Percentiles rank a stretch among this genome's conserved stretches.
Conservation (phyloP, 2,329 filamentous ascomycete genomes). For the Cladophialophora psammophila region DNA sequence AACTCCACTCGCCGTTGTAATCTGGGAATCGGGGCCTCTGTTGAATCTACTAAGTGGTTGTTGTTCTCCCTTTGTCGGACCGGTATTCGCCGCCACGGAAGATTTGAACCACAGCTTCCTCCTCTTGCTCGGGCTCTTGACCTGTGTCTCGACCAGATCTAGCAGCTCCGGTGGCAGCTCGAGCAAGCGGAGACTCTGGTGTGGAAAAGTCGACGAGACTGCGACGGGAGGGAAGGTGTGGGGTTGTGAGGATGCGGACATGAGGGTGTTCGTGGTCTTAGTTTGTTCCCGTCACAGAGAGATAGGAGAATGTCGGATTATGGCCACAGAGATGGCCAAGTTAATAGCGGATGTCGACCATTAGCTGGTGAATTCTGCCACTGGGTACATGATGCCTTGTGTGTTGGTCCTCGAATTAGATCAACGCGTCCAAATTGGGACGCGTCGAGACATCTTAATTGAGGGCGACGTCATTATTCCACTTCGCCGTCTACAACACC, state of each 20-base stretch:
- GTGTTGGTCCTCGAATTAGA: background rate
- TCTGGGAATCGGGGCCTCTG: background rate
- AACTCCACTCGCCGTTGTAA: background rate
- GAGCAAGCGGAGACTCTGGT: slow-evolving; percentile 65
- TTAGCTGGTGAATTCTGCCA: background rate
- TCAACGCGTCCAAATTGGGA: slow-evolving; percentile 15
- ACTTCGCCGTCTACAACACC: background rate
- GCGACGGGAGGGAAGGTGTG: slow-evolving; percentile 45
- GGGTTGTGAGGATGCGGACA: slow-evolving; percentile 41
- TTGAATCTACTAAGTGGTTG: background rate
- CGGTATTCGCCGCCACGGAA: slow-evolving; percentile 35
- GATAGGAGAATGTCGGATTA: background rate
- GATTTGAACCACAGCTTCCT: slow-evolving; percentile 52
- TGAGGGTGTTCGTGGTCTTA: background rate
- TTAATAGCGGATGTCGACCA: background rate
- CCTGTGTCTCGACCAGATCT: slow-evolving; percentile 57
- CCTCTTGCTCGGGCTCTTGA: slow-evolving; percentile 53
- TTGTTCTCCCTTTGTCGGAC: background rate
- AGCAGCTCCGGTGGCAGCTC: slow-evolving; percentile 67
- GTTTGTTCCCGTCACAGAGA: background rate
- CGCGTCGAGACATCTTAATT: background rate
- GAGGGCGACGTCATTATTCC: background rate
- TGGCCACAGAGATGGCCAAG: background rate
- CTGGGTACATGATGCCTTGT: background rate
- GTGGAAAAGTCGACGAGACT: slow-evolving; percentile 52